Percentiles rank a stretch among this genome's conserved stretches.
These are phyloP conservation scores for Uncinocarpus reesii DNA, from an alignment of 2,329 filamentous ascomycete genomes.

Conservation along the genomic window DNA sequence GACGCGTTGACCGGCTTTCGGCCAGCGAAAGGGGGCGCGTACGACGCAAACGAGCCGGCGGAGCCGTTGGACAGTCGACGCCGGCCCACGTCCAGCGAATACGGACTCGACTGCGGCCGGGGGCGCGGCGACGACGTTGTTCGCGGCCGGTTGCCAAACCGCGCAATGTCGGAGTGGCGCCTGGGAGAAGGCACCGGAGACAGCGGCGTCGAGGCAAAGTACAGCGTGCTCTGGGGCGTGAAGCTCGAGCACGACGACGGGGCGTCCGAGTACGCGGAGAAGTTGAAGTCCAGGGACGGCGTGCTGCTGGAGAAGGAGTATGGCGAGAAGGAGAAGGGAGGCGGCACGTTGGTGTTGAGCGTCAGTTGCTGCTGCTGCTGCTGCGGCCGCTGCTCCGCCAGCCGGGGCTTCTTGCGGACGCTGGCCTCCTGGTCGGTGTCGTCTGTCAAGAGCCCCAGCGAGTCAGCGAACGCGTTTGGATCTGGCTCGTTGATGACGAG, in stretches of 20 bases:
- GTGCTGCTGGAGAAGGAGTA: slow-evolving; percentile 56
- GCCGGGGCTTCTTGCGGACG: slow-evolving; percentile 10
- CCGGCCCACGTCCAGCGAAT: slow-evolving; percentile 5
- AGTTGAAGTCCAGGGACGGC: slow-evolving; percentile 51
- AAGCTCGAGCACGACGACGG: slow-evolving; percentile 47
- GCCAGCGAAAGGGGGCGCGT: background rate
- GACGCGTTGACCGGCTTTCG: background rate
- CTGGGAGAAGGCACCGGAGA: slow-evolving; percentile 48
- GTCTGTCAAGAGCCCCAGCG: slow-evolving; percentile 10
- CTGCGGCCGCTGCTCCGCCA: no score
- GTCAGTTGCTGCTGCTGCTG: slow-evolving; percentile 15
- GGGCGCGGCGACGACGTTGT: slow-evolving; percentile 52
- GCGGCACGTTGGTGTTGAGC: slow-evolving; percentile 24
- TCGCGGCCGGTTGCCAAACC: background rate
- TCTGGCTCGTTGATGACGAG: background rate
- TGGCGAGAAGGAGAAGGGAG: slow-evolving; percentile 61
- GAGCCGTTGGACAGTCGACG: slow-evolving; percentile 6
- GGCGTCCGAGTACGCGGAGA: slow-evolving; percentile 62
- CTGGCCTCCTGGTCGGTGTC: background rate
- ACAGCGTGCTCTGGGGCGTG: slow-evolving; percentile 57
- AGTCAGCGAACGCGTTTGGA: background rate
- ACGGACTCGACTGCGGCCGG: slow-evolving; percentile 17
- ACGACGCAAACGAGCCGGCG: background rate
- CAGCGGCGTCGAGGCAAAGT: slow-evolving; percentile 56
- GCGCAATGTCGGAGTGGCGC: slow-evolving; percentile 8